phyloP scores from a whole-genome alignment of 2,329 filamentous ascomycete genomes.

The Cercospora zeae-maydis region DNA sequence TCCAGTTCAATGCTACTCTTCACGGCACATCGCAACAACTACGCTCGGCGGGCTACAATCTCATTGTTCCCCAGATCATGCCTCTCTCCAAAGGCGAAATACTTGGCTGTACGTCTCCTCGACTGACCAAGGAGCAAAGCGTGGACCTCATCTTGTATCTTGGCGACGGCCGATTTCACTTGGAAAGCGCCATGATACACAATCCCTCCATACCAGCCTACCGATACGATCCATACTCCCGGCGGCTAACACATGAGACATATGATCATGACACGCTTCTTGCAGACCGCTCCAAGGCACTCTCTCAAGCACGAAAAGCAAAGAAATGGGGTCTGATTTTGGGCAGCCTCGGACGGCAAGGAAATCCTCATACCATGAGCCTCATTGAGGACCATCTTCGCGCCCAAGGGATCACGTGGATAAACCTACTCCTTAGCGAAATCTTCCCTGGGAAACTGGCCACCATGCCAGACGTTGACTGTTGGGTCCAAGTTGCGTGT shows the following conservation, averaged over 20 bases:
- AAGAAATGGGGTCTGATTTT: conserved; percentile 93
- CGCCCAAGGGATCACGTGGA: conserved; percentile 69
- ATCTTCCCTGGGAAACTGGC: conserved; percentile 95
- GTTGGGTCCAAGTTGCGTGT: conserved; percentile 97
- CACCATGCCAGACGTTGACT: conserved; percentile 88
- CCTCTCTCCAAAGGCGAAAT: conserved; percentile 94
- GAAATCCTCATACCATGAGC: conserved; percentile 87
- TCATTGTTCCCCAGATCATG: conserved; percentile 86
- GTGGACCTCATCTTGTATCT: conserved; percentile 83
- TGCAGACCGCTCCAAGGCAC: conserved; percentile 70
- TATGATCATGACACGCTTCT: conserved; percentile 94
- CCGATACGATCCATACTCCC: conserved; percentile 93
- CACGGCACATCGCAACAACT: conserved; percentile 77
- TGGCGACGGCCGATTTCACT: conserved; percentile 89
- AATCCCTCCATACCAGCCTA: conserved; percentile 89
- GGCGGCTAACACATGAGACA: conserved; percentile 82
- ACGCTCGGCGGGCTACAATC: conserved; percentile 76
- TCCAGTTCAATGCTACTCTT: conserved; percentile 97
- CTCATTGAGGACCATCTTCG: conserved; percentile 77
- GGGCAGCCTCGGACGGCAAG: conserved; percentile 86
- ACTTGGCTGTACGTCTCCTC: conserved; percentile 90
- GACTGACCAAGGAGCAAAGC: conserved; percentile 51
- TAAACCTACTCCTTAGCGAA: conserved; percentile 85
- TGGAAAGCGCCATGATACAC: conserved; percentile 98
- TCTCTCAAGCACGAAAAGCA: conserved; percentile 69